A percentile compares a stretch with the other conserved stretches of the same genome.
These are phyloP conservation scores for Scheffersomyces segobiensis DNA, from an alignment of 1,139 yeast genomes.

Conservation along the genomic window DNA sequence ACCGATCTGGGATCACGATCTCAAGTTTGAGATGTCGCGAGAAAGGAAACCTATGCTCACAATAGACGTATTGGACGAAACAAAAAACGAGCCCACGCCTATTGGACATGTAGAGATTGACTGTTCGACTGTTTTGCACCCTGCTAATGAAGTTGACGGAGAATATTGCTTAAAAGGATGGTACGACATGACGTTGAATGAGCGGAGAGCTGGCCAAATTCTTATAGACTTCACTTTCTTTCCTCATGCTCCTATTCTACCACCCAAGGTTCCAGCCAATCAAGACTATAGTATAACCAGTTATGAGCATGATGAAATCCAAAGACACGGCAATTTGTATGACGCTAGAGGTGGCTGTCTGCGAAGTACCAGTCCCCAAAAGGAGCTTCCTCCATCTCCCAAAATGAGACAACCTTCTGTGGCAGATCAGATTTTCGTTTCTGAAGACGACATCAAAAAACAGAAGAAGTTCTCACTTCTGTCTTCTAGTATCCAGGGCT, in stretches of 20 bases:
- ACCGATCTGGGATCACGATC: conserved; percentile 82
- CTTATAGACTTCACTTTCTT: conserved; percentile 91
- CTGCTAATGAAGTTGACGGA: conserved; percentile 55
- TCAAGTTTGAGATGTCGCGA: conserved; percentile 63
- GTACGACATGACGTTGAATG: conserved; percentile 70
- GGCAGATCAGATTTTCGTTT: conserved; percentile 31
- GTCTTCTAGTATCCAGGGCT: background rate
- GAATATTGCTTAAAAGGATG: conserved; percentile 77
- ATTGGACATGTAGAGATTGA: conserved; percentile 83
- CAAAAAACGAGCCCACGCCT: conserved; percentile 80
- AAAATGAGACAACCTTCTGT: conserved; percentile 11
- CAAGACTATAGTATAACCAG: background rate
- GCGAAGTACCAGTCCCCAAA: background rate
- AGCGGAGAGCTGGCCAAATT: conserved; percentile 84
- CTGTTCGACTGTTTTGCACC: conserved; percentile 63
- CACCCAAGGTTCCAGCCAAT: conserved; percentile 33
- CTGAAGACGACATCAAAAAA: conserved; percentile 1
- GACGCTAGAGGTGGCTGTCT: conserved; percentile 1
- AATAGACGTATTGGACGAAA: conserved; percentile 82
- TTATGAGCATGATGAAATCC: background rate
- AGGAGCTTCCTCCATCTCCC: conserved; percentile 12
- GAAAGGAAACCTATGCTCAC: conserved; percentile 64
- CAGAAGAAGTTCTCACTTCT: conserved; percentile 1
- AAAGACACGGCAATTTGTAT: background rate
- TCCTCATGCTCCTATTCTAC: conserved; percentile 57